Base-by-base conservation (phyloP, 2,329 filamentous ascomycete species). In the Colletotrichum phormii region DNA sequence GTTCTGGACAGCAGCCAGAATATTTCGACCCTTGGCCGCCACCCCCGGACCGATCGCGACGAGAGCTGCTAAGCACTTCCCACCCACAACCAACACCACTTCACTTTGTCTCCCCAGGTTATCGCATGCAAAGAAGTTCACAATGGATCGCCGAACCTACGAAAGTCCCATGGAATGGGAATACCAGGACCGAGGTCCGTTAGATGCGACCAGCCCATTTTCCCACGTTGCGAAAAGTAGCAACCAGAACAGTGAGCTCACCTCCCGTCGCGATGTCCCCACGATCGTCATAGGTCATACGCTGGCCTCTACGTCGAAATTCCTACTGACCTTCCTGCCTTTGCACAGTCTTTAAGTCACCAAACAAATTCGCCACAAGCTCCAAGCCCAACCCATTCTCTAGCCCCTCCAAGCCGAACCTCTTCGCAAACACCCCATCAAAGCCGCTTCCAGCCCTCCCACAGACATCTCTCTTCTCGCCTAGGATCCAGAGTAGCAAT, bases 151-250 rank as follows among this genome's bases (percentile, higher is more conserved):
- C 75, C 85, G 90, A 77, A 89, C 87, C 2, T 87, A 84, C 75
- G 90, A 92, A 81, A 85, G 88, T 74, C 89, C 85, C 75, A 92
- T 92, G 90, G 90, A 92, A 77, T 92, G 89, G 88, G 89, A 92
- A 79, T 92, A 90, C 79, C 87, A 91, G 76, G 86, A 84, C 73
- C 81, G 83, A 60, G 89, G 87, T 1, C 89, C 89, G 22, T 81
- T 90, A 73, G 90, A 92, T 81, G 86, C 86, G 22, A 89, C 88
- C 11, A 91, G 90, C 75, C 90, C 90, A 2, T 92, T 92, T 79
- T 84, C 87, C 24, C 88, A 90, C 75, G 85, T 88, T 49, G 84
- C 85, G 1, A 85, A 81, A 77, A 59, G 37, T 54, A 80, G 78
- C 61, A 79, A 80, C 60, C 81, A 84, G 62, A 84, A 82, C 74